phyloP scores from a whole-genome alignment of 495 filamentous ascomycete genomes.

The Aspergillus asperescens region DNA sequence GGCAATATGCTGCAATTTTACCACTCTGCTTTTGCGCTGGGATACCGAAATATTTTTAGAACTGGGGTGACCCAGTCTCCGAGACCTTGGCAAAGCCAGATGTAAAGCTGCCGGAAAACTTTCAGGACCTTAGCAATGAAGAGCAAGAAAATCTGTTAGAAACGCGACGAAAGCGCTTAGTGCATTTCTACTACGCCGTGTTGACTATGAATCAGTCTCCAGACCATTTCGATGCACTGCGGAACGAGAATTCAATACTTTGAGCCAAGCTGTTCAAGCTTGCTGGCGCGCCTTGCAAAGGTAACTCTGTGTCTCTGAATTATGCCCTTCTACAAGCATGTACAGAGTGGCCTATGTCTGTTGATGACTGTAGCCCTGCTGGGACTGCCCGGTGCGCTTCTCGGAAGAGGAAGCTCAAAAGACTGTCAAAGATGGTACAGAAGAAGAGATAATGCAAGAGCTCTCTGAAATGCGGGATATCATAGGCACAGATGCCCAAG shows the following conservation, averaged over 20 bases:
- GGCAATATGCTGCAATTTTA: constrained; percentile 28
- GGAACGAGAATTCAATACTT: constrained; percentile 18
- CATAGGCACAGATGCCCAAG: constrained; percentile 19
- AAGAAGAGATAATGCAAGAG: too few relatives aligned
- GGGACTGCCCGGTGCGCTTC: too few relatives aligned
- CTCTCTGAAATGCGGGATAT: constrained; percentile 16
- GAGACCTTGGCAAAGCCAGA: constrained; percentile 16
- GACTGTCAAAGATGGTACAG: constrained; percentile 18
- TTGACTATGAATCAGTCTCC: constrained; percentile 21
- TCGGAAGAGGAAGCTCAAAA: constrained; percentile 1
- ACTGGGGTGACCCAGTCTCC: constrained; percentile 23
- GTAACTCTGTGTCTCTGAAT: constrained; percentile 23
- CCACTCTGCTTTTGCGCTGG: constrained; percentile 26
- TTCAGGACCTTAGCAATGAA: constrained; percentile 9
- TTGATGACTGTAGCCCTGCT: background rate
- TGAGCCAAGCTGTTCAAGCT: constrained; percentile 22
- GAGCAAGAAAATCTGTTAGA: constrained; percentile 16
- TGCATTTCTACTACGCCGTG: constrained; percentile 26
- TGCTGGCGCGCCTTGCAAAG: constrained; percentile 28
- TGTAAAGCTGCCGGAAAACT: constrained; percentile 17
- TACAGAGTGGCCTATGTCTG: constrained; percentile 16
- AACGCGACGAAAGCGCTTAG: constrained; percentile 12
- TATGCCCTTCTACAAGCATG: constrained; percentile 16
- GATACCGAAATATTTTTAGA: constrained; percentile 30
- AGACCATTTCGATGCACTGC: constrained; percentile 25